Evolutionary conservation across 192 early-diverging fungal genomes (phyloP).

Genomic region (Coemansia sp.): DNA sequence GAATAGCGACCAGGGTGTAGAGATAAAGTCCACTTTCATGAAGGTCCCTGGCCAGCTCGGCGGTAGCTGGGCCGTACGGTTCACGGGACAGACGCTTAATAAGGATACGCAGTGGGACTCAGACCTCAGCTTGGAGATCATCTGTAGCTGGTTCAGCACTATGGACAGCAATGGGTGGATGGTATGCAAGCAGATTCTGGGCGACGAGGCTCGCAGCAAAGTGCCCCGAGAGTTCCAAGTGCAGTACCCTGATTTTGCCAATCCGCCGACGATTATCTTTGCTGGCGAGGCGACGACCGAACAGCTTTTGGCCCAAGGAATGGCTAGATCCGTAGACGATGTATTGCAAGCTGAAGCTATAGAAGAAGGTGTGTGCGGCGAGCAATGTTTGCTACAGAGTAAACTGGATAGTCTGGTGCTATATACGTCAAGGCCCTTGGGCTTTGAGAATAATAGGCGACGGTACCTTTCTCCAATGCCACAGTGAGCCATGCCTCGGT

Average conservation of each 20-base stretch:
- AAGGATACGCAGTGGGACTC: conserved; percentile 67
- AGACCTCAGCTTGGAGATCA: conserved; percentile 81
- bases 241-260: conserved; percentile 90
- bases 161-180: conserved; percentile 90
- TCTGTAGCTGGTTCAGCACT: conserved; percentile 74
- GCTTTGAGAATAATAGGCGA: conserved; percentile 55
- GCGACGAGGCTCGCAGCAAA: conserved; percentile 88
- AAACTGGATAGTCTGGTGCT: conserved; percentile 58
- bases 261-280: conserved; percentile 86
- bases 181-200: conserved; percentile 92
- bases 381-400: not conserved
- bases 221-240: conserved; percentile 89
- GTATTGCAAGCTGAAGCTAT: not conserved
- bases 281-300: conserved; percentile 60
- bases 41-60: conserved; percentile 60
- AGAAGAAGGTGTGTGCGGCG: not conserved
- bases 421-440: conserved; percentile 67
- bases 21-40: conserved; percentile 34
- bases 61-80: conserved; percentile 51
- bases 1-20: conserved; percentile 35
- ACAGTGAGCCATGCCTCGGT: not conserved
- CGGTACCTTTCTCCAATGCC: conserved; percentile 5
- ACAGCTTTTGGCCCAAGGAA: not conserved
- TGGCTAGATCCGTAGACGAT: not conserved
- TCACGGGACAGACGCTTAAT: conserved; percentile 63